Conservation (phyloP, 441 rosid genomes). For the Omphalea diandra region DNA sequence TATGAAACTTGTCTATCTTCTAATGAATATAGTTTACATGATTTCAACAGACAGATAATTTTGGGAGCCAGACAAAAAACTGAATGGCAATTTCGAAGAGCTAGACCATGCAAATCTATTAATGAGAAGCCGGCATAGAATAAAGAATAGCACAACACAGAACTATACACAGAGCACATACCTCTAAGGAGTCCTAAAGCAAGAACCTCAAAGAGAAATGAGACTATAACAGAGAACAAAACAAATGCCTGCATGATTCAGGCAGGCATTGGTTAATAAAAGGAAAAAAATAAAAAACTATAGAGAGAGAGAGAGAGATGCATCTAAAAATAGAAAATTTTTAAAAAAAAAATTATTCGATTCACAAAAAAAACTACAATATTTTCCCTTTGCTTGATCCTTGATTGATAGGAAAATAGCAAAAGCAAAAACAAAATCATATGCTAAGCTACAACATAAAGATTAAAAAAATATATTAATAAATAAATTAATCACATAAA, state of each 20-base stretch:
- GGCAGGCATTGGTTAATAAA: neutral
- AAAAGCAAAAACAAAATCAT: neutral
- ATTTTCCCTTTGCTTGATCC: neutral
- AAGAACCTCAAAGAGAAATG: constrained; percentile 61
- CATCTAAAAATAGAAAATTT: no score
- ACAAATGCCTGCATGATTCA: constrained; percentile 75
- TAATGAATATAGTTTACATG: neutral
- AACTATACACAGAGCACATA: constrained; percentile 29
- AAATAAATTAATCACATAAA: neutral
- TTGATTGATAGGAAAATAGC: neutral
- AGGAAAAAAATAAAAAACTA: neutral
- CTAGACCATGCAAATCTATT: neutral
- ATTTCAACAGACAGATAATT: neutral
- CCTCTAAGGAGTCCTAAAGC: constrained; percentile 70
- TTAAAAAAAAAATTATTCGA: no score
- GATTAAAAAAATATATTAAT: no score
- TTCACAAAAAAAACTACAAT: neutral
- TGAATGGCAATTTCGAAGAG: neutral
- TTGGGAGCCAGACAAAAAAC: neutral
- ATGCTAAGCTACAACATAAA: neutral
- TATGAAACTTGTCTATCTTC: neutral
- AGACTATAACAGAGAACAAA: constrained; percentile 59
- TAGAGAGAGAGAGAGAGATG: neutral
- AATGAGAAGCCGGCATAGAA: neutral
- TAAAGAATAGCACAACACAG: neutral